Evolutionary conservation across 1,139 yeast genomes (phyloP).

Genomic region (Candida sp.): DNA sequence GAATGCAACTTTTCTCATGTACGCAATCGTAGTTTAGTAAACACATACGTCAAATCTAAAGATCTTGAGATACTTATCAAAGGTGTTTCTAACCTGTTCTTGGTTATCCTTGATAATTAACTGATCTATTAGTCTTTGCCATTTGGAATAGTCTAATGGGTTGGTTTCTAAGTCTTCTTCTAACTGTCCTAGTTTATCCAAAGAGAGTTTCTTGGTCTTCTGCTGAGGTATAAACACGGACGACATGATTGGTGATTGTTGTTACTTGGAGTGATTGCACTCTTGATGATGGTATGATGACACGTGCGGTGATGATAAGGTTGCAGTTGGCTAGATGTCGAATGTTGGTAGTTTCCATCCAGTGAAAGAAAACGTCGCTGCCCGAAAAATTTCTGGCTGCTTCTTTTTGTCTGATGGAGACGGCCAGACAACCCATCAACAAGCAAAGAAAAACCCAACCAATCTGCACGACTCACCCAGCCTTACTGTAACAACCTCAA

Average conservation of each 20-base stretch:
- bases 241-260: neutral
- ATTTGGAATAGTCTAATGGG: constrained; percentile 58
- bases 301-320: neutral
- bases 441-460: neutral
- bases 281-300: constrained; percentile 6
- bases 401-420: neutral
- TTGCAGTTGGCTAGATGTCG: neutral
- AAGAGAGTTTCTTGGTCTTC: constrained; percentile 36
- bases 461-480: neutral
- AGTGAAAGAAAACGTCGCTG: neutral
- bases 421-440: too few relatives aligned
- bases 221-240: constrained; percentile 27
- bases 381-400: constrained; percentile 1
- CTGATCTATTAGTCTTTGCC: constrained; percentile 61
- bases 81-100: constrained; percentile 63
- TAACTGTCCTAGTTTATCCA: constrained; percentile 59
- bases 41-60: constrained; percentile 60
- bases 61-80: constrained; percentile 61
- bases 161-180: constrained; percentile 63
- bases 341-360: neutral
- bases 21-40: neutral
- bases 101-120: constrained; percentile 62
- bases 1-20: constrained; percentile 1
- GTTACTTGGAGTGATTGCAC: neutral
- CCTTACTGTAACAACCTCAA: neutral